These are phyloP conservation scores for Penicillium sp. DNA, from an alignment of 2,329 filamentous ascomycete species.

Conservation along the genomic window DNA sequence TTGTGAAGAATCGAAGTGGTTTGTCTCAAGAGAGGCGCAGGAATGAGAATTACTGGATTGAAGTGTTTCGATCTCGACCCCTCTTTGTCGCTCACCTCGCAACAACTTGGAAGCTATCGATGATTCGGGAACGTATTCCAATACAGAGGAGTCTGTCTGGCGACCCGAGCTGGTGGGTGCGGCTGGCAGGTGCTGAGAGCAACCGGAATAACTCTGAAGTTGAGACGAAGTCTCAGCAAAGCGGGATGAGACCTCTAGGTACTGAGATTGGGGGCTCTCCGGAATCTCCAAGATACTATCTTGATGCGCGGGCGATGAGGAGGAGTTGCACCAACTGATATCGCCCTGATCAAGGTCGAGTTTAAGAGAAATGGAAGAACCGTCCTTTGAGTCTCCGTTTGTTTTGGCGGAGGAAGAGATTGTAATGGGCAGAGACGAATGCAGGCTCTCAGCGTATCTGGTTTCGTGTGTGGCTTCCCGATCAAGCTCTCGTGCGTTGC, in stretches of 20 bases:
- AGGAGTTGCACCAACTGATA: neutral
- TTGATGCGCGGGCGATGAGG: neutral
- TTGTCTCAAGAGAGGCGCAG: neutral
- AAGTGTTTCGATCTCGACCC: neutral
- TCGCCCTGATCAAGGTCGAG: neutral
- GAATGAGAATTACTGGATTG: neutral
- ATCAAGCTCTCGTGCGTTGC: slow-evolving; percentile 7
- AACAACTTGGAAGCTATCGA: neutral
- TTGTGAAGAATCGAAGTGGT: neutral
- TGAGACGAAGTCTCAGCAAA: neutral
- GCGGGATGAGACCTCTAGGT: neutral
- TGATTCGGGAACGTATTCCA: neutral
- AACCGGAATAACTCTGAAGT: neutral
- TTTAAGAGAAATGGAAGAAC: neutral
- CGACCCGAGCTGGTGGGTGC: neutral
- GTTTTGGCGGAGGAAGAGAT: neutral
- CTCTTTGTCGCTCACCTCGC: slow-evolving; percentile 1
- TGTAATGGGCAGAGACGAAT: neutral
- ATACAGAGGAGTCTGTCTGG: neutral
- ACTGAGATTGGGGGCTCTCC: neutral
- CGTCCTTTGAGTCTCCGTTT: neutral
- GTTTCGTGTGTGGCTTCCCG: neutral
- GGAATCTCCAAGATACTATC: neutral
- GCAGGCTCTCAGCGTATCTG: neutral
- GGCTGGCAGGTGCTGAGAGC: neutral